phyloP scores from a whole-genome alignment of 768 basidiomycete genomes.

The Mycena alexandri region DNA sequence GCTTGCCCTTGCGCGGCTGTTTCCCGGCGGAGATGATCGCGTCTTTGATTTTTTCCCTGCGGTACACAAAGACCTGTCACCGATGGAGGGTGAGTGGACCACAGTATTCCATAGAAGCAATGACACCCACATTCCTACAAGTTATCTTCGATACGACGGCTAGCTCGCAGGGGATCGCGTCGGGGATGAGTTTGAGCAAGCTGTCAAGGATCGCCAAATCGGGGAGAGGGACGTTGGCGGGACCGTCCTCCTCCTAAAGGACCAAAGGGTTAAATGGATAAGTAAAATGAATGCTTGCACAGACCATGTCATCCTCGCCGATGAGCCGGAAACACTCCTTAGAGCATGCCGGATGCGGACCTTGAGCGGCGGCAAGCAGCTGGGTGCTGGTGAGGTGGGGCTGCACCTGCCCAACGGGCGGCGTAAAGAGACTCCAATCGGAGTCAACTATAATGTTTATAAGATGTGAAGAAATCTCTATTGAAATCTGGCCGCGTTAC shows the following conservation, averaged over 20 bases:
- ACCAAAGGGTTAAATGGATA: not conserved
- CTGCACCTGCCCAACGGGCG: conserved; percentile 20
- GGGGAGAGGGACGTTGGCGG: not conserved
- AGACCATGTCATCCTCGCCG: conserved; percentile 22
- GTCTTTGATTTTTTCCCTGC: conserved; percentile 37
- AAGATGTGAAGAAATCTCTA: not conserved
- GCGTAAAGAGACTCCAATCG: not conserved
- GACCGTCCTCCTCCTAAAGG: not conserved
- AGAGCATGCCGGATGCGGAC: no score
- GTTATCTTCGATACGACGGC: conserved; percentile 60
- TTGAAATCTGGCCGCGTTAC: not conserved
- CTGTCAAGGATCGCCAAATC: conserved; percentile 49
- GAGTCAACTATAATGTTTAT: not conserved
- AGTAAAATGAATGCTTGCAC: not conserved
- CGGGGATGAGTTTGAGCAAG: conserved; percentile 58
- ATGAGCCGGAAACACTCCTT: conserved; percentile 38
- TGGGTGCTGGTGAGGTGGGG: conserved; percentile 35
- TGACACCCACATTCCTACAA: conserved; percentile 60
- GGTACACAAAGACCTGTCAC: no score
- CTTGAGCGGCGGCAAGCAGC: not conserved
- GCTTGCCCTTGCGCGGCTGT: not conserved
- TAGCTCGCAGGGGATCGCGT: conserved; percentile 63
- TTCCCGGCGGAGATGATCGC: conserved; percentile 36
- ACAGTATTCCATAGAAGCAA: no score
- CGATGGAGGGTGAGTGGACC: no score